Conservation (phyloP, 2,329 filamentous ascomycete species). For the Parafenestella ontariensis region DNA sequence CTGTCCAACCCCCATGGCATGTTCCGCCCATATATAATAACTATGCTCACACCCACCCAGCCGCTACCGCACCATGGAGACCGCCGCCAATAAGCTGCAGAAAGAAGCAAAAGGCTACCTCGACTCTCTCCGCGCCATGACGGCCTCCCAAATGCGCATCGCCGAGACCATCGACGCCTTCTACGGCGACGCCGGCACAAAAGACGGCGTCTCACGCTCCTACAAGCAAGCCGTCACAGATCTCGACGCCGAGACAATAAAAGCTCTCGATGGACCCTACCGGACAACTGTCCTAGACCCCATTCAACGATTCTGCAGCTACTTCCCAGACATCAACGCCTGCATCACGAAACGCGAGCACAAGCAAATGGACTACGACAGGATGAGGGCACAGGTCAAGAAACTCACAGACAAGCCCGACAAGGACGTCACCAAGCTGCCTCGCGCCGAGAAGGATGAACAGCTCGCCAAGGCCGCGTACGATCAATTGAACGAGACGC, state of each 20-base stretch:
- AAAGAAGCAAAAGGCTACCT: slow-evolving; percentile 99
- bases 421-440: slow-evolving; percentile 96
- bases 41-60: slow-evolving; percentile 54
- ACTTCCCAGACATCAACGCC: slow-evolving; percentile 99
- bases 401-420: slow-evolving; percentile 97
- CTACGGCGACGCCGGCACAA: slow-evolving; percentile 94
- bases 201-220: slow-evolving; percentile 91
- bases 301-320: slow-evolving; percentile 94
- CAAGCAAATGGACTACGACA: slow-evolving; percentile 98
- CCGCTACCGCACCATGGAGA: slow-evolving; percentile 97
- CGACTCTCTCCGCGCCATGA: slow-evolving; percentile 97
- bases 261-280: slow-evolving; percentile 95
- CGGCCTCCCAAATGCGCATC: slow-evolving; percentile 98
- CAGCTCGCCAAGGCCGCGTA: slow-evolving; percentile 93
- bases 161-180: slow-evolving; percentile 99
- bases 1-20: background rate
- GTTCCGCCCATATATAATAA: background rate
- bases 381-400: slow-evolving; percentile 94
- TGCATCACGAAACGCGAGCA: slow-evolving; percentile 99
- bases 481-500: slow-evolving; percentile 95
- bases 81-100: slow-evolving; percentile 87
- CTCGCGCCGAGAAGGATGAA: slow-evolving; percentile 93
- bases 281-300: slow-evolving; percentile 93
- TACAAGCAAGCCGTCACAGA: slow-evolving; percentile 99
- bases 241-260: slow-evolving; percentile 96